Base-by-base conservation (phyloP, 2,329 filamentous ascomycete genomes). In the Penicillium paneum region DNA sequence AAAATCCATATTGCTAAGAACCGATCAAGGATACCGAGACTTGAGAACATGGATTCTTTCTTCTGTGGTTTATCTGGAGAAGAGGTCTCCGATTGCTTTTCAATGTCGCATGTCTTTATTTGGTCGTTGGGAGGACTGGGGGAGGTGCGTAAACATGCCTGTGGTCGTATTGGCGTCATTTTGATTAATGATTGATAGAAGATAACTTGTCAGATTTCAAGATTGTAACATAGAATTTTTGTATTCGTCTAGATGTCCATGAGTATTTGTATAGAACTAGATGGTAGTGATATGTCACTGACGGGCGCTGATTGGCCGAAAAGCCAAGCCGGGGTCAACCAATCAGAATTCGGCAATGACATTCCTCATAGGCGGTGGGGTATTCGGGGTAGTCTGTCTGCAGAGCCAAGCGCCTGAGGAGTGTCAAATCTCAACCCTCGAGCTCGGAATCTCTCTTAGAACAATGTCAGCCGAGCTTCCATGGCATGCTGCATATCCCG, bases 1-100 rank as follows among this genome's bases (percentile, higher is more conserved):
- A 93, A 77, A 55, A 93, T 92, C 89, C 89, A 89, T 26, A 88
- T 35, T 2, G 83, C 85, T 0, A 89, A 79, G 61, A 83, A 84
- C 2, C 84, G 80, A 64, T 89, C 85, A 0, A 89, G 77, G 59
- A 80, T 76, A 5, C 81, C 81, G 0, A 88, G 79, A 1, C 79
- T 73, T 40, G 81, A 81, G 53, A 72, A 73, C 2, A 65, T 56
- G 1, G 70, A 72, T 19, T 40, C n/a, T 28, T 64, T 59, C 24
- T 53, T 50, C 1, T 3, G 11, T n/a, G 32, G 32, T 11, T 44
- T n/a, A n/a, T 44, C 24, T 13, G 45, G 32, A 17, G 39, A 39
- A 26, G 28, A n/a, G n/a, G 3, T 35, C 35, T 49, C 29, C 13
- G 19, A 11, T 31, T 55, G 48, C 38, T 52, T 48, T 42, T 56